Evolutionary conservation across 768 basidiomycete species (phyloP).

Genomic region (Fistulinella prunicolor): DNA sequence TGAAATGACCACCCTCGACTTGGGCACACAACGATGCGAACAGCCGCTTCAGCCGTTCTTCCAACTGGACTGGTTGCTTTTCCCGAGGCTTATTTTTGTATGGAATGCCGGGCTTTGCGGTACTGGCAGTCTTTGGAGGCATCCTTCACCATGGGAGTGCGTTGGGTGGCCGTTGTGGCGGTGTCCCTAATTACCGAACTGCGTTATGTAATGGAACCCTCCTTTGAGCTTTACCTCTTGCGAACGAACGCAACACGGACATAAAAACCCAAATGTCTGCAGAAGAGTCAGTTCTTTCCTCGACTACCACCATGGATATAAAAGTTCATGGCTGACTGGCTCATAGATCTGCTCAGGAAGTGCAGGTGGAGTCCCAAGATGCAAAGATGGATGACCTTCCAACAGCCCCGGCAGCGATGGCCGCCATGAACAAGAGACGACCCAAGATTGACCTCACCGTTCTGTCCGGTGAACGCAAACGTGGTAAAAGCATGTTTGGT

Average conservation of each 20-base stretch:
- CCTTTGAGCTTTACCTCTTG: not conserved
- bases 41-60: constrained; percentile 47
- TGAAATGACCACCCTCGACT: constrained; percentile 85
- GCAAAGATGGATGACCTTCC: constrained; percentile 38
- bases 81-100: constrained; percentile 14
- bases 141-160: constrained; percentile 6
- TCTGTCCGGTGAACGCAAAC: constrained; percentile 62
- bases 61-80: constrained; percentile 21
- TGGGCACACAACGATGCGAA: constrained; percentile 83
- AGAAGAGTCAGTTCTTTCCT: constrained; percentile 44
- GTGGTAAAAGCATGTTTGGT: constrained; percentile 87
- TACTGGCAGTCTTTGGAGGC: constrained; percentile 17
- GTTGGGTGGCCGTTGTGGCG: constrained; percentile 2
- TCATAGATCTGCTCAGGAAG: constrained; percentile 32
- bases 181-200: constrained; percentile 22
- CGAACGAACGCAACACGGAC: constrained; percentile 2
- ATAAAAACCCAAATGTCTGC: constrained; percentile 44
- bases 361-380: constrained; percentile 30
- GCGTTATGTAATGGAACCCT: constrained; percentile 19
- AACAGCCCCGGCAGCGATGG: constrained; percentile 46
- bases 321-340: not conserved
- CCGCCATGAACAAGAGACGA: constrained; percentile 53
- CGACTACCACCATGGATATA: constrained; percentile 2
- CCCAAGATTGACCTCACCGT: constrained; percentile 69
- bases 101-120: constrained; percentile 4